Conservation (phyloP, 176 grass and related monocot species). For the sorghum (Sorghum bicolor) region DNA sequence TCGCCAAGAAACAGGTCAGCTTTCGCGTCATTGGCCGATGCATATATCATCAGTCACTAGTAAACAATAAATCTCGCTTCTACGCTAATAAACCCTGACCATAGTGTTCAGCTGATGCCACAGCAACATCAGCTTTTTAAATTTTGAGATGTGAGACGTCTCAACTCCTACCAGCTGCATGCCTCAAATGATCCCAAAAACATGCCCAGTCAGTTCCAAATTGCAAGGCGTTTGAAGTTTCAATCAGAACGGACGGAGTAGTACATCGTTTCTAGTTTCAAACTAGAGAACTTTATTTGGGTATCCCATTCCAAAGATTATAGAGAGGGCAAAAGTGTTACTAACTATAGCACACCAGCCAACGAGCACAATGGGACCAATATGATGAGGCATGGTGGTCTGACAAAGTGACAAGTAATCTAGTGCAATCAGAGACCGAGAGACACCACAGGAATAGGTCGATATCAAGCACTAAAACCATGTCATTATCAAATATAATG, state of each 20-base stretch:
- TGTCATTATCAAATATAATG: conserved; percentile 25
- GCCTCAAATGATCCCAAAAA: background rate
- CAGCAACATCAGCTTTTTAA: background rate
- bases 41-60: background rate
- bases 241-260: background rate
- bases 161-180: conserved; percentile 5
- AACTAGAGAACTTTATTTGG: background rate
- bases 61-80: background rate
- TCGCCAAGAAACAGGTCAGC: conserved; percentile 79
- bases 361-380: background rate
- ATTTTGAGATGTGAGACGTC: background rate
- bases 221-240: background rate
- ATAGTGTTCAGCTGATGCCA: background rate
- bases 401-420: background rate
- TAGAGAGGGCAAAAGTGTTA: background rate
- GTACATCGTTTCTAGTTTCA: background rate
- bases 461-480: conserved; percentile 4
- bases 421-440: background rate
- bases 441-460: background rate
- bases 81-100: background rate
- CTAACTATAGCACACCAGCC: background rate
- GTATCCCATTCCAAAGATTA: background rate
- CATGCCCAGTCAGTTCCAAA: too few species aligned
- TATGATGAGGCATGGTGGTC: background rate
- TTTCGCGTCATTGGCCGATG: background rate